Evolutionary conservation across 2,329 filamentous ascomycete genomes (phyloP).

Genomic region (Cadophora malorum): DNA sequence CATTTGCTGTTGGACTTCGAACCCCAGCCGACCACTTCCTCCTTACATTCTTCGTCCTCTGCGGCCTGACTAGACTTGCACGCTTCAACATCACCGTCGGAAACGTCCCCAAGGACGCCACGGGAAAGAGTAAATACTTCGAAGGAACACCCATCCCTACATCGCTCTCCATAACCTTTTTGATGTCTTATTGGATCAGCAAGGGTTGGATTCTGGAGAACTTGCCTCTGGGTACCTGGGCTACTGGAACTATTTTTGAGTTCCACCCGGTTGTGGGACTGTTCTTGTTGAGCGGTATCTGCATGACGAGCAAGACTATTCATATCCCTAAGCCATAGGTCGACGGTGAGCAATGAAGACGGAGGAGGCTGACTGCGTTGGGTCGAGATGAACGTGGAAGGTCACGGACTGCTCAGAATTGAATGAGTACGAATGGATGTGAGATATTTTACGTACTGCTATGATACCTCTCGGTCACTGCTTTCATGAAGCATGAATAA

Average conservation of each 20-base stretch:
- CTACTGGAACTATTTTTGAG: slow-evolving; percentile 72
- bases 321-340: slow-evolving; percentile 86
- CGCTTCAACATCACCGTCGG: slow-evolving; percentile 97
- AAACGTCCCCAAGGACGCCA: slow-evolving; percentile 87
- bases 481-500: slow-evolving; percentile 16
- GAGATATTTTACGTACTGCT: slow-evolving; percentile 22
- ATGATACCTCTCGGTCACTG: too few species aligned
- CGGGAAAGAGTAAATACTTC: slow-evolving; percentile 93
- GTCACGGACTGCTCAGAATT: neutral
- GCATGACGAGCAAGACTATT: slow-evolving; percentile 95
- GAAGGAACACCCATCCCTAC: slow-evolving; percentile 97
- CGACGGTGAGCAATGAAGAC: neutral
- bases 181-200: slow-evolving; percentile 91
- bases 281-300: slow-evolving; percentile 86
- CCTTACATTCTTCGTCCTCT: slow-evolving; percentile 89
- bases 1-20: slow-evolving; percentile 88
- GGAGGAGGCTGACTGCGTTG: slow-evolving; percentile 1
- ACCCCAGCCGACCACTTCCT: slow-evolving; percentile 81
- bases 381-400: neutral
- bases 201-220: slow-evolving; percentile 79
- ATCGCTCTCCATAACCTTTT: slow-evolving; percentile 75
- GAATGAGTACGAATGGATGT: slow-evolving; percentile 6
- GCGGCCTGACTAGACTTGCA: slow-evolving; percentile 89
- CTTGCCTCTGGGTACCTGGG: slow-evolving; percentile 77
- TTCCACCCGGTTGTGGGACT: slow-evolving; percentile 83